These are phyloP conservation scores for Lyophyllum atratum DNA, from an alignment of 768 basidiomycete genomes.

Conservation along the genomic window DNA sequence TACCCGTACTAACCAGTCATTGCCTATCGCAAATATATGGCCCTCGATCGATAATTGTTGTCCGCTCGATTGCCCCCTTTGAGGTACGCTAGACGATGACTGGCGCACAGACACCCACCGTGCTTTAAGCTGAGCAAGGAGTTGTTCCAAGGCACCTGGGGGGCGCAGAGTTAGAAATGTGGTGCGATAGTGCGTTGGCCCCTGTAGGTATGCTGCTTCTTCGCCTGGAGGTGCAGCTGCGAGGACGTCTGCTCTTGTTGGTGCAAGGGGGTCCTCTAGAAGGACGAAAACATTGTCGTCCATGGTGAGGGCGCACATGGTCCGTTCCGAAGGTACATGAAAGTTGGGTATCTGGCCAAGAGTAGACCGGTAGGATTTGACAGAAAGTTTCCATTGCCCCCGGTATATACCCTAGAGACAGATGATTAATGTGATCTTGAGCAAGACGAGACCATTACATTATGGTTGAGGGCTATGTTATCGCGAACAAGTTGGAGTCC, in stretches of 20 bases:
- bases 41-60: slow-evolving; percentile 78
- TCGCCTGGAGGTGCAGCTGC: slow-evolving; percentile 44
- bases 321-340: slow-evolving; percentile 58
- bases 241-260: slow-evolving; percentile 62
- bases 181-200: slow-evolving; percentile 68
- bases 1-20: slow-evolving; percentile 78
- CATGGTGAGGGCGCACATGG: slow-evolving; percentile 79
- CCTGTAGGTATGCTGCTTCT: slow-evolving; percentile 43
- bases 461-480: slow-evolving; percentile 72
- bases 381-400: slow-evolving; percentile 70
- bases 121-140: slow-evolving; percentile 72
- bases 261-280: slow-evolving; percentile 75
- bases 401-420: slow-evolving; percentile 52
- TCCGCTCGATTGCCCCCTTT: slow-evolving; percentile 48
- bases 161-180: slow-evolving; percentile 79
- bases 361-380: slow-evolving; percentile 77
- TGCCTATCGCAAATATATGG: slow-evolving; percentile 72
- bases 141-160: slow-evolving; percentile 73
- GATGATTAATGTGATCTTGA: slow-evolving; percentile 12
- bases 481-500: slow-evolving; percentile 69
- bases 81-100: slow-evolving; percentile 33
- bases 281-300: slow-evolving; percentile 80
- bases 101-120: slow-evolving; percentile 75
- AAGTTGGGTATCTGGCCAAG: slow-evolving; percentile 55
- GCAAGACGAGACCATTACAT: slow-evolving; percentile 36